A percentile compares a stretch with the other conserved stretches of the same genome.
These are phyloP conservation scores for Poteriospumella lacustris DNA, from an alignment of 108 stramenopile genomes.

Conservation along the genomic window DNA sequence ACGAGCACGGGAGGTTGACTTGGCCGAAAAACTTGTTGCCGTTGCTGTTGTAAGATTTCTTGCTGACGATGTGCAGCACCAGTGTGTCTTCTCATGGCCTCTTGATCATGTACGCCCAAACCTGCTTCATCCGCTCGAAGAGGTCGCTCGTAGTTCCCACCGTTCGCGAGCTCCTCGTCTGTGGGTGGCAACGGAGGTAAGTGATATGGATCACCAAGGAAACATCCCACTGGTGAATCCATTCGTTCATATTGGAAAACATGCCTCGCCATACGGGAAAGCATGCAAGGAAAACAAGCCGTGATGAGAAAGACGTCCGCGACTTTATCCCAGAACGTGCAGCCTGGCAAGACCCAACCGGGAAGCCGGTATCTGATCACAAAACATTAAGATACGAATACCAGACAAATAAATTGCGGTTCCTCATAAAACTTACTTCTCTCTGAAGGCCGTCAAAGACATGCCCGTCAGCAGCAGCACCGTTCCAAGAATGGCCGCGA, in stretches of 20 bases:
- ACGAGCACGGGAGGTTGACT: too few species aligned
- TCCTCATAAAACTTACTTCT: neutral
- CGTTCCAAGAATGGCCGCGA: neutral
- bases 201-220: neutral
- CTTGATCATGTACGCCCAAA: too few species aligned
- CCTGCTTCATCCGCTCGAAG: neutral
- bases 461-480: neutral
- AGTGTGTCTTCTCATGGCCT: too few species aligned
- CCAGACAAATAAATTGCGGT: neutral
- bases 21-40: too few species aligned
- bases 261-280: conserved; percentile 2
- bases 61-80: too few species aligned
- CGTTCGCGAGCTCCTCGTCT: neutral
- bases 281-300: neutral
- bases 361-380: neutral
- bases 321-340: neutral
- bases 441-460: neutral
- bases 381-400: neutral
- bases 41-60: too few species aligned
- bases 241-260: conserved; percentile 1
- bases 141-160: neutral
- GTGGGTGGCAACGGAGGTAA: neutral
- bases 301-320: neutral
- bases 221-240: neutral
- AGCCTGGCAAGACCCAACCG: neutral